Base-by-base conservation (phyloP, 257 asterid species). In the Solanum chmielewskii region DNA sequence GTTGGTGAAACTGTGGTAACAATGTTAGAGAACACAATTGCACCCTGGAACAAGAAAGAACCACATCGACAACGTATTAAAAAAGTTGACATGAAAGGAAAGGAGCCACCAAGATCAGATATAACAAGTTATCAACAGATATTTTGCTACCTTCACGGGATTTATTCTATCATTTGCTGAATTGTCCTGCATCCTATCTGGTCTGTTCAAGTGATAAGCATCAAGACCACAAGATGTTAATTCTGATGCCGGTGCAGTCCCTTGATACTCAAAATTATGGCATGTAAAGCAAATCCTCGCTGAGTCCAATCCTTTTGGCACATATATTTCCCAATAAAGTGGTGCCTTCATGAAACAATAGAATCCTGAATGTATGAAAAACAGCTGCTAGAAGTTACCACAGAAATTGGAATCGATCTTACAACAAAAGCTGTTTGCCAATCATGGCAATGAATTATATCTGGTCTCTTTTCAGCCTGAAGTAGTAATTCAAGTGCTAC, bases 221-320 rank as follows among this genome's bases (percentile, higher is more conserved):
- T 95, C 97, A 90, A 97, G 99, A 87, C 99, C 99, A 89, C 99
- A 95, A 70, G 99, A 94, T 85, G 95, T 98, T 83, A 97, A 92
- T 70, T 94, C 98, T 25, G 96, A 93, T 78, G 98, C 97, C 68
- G 94, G 91, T 71, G 99, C 97, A 87, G 92, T 89, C 86, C 99
- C 99, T 92, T 97, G 99, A 92, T 97, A 97, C 94, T 96, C 99
- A 96, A 97, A 95, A 93, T 97, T 97, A 92, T 97, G 99, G 92
- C 98, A 97, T 20, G 99, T 97, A 90, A 97, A 97, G 91, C 99
- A 97, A 82, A 97, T 94, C 92, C 99, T 92, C 33, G 99, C 98
- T 45, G 99, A 95, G 88, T 95, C 91, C 87, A 97, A 89, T 76
- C 99, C 99, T 93, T 94, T 96, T 5, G 93, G 94, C 49, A 91